These are phyloP conservation scores for Combretum micranthum DNA, from an alignment of 345 rosid species.

Conservation along the genomic window DNA sequence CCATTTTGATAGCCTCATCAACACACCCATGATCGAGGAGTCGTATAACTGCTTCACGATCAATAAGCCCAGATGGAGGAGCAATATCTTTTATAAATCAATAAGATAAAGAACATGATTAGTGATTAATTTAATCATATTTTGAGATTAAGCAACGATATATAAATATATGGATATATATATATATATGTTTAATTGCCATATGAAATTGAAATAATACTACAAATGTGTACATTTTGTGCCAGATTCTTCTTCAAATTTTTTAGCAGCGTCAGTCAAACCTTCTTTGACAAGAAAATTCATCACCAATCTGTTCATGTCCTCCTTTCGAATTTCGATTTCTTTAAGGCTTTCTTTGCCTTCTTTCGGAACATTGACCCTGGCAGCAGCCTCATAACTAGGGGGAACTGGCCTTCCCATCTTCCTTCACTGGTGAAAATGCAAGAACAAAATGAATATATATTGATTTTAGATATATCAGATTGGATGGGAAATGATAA, in stretches of 20 bases:
- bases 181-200: not conserved
- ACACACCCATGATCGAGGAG: slow-evolving; percentile 75
- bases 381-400: no score
- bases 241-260: slow-evolving; percentile 72
- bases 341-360: slow-evolving; percentile 78
- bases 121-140: not conserved
- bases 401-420: no score
- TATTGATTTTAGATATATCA: no score
- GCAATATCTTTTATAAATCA: slow-evolving; percentile 63
- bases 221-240: slow-evolving; percentile 55
- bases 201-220: not conserved
- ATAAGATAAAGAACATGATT: slow-evolving; percentile 28
- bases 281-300: slow-evolving; percentile 86
- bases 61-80: slow-evolving; percentile 55
- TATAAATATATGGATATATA: not conserved
- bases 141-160: no score
- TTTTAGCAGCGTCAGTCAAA: slow-evolving; percentile 75
- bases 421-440: no score
- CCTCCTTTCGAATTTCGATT: slow-evolving; percentile 68
- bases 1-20: slow-evolving; percentile 79
- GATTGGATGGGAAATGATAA: no score
- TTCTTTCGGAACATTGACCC: slow-evolving; percentile 29
- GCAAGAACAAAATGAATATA: no score
- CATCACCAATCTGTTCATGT: slow-evolving; percentile 83
- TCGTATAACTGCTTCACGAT: slow-evolving; percentile 82